These are phyloP conservation scores for Nicotiana rustica DNA, from an alignment of 305 asterid genomes.

Conservation along the genomic window DNA sequence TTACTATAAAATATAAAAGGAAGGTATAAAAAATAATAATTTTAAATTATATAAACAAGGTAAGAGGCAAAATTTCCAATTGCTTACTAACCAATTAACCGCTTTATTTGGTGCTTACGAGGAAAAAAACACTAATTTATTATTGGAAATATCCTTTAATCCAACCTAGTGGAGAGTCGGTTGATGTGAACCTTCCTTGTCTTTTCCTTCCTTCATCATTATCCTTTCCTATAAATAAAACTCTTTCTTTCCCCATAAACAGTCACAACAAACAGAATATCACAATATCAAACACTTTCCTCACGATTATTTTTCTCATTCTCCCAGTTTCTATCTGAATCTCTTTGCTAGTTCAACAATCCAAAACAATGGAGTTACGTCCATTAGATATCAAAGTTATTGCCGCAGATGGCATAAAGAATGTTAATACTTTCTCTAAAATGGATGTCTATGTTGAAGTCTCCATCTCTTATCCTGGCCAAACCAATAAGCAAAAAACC, in stretches of 20 bases:
- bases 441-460: slow-evolving; percentile 78
- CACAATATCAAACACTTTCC: no score
- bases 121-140: no score
- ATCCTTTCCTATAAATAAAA: neutral
- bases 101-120: no score
- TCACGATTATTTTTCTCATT: no score
- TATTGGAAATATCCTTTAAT: neutral
- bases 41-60: no score
- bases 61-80: neutral
- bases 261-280: neutral
- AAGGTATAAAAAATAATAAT: no score
- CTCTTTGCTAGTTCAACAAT: neutral
- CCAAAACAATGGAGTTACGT: slow-evolving; percentile 59
- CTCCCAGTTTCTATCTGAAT: no score
- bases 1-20: no score
- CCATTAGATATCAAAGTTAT: slow-evolving; percentile 63
- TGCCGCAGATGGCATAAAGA: slow-evolving; percentile 75
- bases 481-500: slow-evolving; percentile 53
- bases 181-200: neutral
- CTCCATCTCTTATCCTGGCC: slow-evolving; percentile 48
- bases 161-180: neutral
- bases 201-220: slow-evolving; percentile 5
- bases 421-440: slow-evolving; percentile 62
- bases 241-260: neutral
- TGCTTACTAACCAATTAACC: neutral